Conservation (phyloP, 345 rosid genomes). For the Abelmoschus esculentus region DNA sequence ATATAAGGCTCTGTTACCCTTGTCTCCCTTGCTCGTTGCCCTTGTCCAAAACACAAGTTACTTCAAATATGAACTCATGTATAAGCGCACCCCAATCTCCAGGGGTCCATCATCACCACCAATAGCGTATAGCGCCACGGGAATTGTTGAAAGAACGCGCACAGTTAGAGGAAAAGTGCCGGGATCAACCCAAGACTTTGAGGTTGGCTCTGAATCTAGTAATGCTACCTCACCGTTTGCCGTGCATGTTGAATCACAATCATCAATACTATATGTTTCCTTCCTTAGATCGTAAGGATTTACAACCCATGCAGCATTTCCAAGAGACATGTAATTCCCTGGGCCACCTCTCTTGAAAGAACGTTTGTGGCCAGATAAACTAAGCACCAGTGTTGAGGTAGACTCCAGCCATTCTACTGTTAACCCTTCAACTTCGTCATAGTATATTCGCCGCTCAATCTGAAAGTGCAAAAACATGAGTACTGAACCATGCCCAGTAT, state of each 20-base stretch:
- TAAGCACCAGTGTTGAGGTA: constrained; percentile 71
- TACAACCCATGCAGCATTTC: constrained; percentile 46
- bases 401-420: constrained; percentile 68
- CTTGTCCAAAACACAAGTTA: constrained; percentile 16
- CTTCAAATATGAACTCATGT: constrained; percentile 58
- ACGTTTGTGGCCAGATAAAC: constrained; percentile 29
- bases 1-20: constrained; percentile 6
- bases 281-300: constrained; percentile 39
- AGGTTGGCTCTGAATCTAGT: constrained; percentile 6
- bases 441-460: constrained; percentile 75
- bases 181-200: constrained; percentile 33
- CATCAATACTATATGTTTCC: constrained; percentile 16
- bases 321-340: constrained; percentile 37
- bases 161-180: constrained; percentile 62
- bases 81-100: constrained; percentile 66
- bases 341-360: constrained; percentile 35
- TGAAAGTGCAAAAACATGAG: constrained; percentile 16
- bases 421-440: constrained; percentile 76
- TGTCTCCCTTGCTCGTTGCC: not conserved
- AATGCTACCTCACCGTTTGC: not conserved
- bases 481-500: not conserved
- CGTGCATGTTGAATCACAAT: constrained; percentile 1
- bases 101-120: constrained; percentile 81
- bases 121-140: constrained; percentile 68
- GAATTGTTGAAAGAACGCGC: constrained; percentile 61